A percentile compares a stretch with the other conserved stretches of the same genome.
phyloP scores from a whole-genome alignment of 2,329 filamentous ascomycete species.

The Laburnicola sp. region DNA sequence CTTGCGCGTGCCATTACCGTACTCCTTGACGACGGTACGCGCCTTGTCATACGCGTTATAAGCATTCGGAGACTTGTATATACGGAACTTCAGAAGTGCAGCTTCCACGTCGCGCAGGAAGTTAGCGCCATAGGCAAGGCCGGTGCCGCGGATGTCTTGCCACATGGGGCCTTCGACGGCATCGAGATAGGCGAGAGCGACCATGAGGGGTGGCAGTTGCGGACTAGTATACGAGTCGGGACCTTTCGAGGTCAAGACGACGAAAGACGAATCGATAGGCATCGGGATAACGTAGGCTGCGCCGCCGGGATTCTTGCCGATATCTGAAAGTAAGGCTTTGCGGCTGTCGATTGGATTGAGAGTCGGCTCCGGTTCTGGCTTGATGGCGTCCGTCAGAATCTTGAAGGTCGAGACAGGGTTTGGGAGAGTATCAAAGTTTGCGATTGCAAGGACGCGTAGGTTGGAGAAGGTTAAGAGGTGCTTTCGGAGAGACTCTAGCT shows the following conservation, averaged over 20 bases:
- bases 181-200: conserved; percentile 88
- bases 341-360: conserved; percentile 73
- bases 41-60: conserved; percentile 82
- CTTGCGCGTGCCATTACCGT: conserved; percentile 69
- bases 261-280: conserved; percentile 90
- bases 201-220: conserved; percentile 78
- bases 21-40: conserved; percentile 71
- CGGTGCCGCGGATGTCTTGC: conserved; percentile 89
- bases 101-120: conserved; percentile 78
- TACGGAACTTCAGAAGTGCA: conserved; percentile 78
- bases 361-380: conserved; percentile 54
- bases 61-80: conserved; percentile 88
- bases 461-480: conserved; percentile 82
- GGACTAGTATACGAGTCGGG: conserved; percentile 76
- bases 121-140: conserved; percentile 85
- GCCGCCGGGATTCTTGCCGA: conserved; percentile 74
- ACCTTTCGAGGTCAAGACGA: conserved; percentile 73
- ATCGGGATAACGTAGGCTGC: conserved; percentile 83
- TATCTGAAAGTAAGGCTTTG: conserved; percentile 70
- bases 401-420: conserved; percentile 82
- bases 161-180: conserved; percentile 92
- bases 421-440: conserved; percentile 73
- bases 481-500: conserved; percentile 75
- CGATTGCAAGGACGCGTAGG: conserved; percentile 81
- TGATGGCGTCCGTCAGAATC: conserved; percentile 54